Evolutionary conservation across 2,329 filamentous ascomycete genomes (phyloP).

Genomic region (Diaporthe destruens): DNA sequence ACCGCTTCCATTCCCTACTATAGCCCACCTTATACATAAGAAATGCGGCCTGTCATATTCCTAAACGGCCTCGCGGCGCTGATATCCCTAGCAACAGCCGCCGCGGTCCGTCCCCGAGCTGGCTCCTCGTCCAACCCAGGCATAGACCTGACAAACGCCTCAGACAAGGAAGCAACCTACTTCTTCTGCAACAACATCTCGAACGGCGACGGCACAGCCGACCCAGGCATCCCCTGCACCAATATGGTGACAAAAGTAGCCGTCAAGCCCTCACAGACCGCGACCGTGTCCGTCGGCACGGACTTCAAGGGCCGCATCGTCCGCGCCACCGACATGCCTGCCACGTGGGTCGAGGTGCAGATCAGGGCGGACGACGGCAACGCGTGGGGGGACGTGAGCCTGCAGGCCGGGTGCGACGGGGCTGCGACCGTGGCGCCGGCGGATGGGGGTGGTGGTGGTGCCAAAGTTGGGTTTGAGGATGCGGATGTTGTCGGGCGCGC

Average conservation of each 20-base stretch:
- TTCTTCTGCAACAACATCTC: conserved; percentile 40
- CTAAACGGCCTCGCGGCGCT: not conserved
- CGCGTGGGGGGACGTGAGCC: conserved; percentile 37
- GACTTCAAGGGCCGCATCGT: conserved; percentile 38
- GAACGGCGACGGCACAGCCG: conserved; percentile 37
- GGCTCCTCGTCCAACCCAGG: conserved; percentile 36
- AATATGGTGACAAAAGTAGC: conserved; percentile 26
- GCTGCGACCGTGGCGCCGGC: conserved; percentile 33
- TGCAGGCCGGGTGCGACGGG: conserved; percentile 38
- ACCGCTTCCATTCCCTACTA: not conserved
- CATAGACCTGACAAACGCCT: conserved; percentile 37
- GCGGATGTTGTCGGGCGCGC: conserved; percentile 5
- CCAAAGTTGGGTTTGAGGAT: conserved; percentile 27
- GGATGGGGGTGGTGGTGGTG: conserved; percentile 5
- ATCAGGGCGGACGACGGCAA: conserved; percentile 33
- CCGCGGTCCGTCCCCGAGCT: conserved; percentile 6
- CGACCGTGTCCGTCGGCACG: conserved; percentile 10
- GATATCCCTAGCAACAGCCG: not conserved
- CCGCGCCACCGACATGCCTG: conserved; percentile 35
- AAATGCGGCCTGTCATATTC: conserved; percentile 13
- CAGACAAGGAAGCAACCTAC: conserved; percentile 34
- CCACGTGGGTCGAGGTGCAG: conserved; percentile 41
- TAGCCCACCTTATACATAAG: not conserved
- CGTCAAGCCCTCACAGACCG: conserved; percentile 28
- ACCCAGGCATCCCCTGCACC: conserved; percentile 38